Conservation (phyloP, 2,329 filamentous ascomycete genomes). For the Calonectria naviculata region DNA sequence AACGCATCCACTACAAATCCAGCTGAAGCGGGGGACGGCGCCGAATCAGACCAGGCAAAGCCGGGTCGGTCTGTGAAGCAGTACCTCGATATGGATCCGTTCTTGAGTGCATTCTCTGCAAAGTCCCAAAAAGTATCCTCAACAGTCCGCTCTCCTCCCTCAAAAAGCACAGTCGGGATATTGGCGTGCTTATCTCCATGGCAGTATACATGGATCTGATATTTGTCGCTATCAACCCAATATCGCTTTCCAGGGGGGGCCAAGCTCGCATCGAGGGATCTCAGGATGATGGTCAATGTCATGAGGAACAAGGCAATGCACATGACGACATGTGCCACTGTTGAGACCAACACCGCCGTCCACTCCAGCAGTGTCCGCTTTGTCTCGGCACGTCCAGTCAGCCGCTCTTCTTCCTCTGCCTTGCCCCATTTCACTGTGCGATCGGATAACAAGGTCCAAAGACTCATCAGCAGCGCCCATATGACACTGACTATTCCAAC, state of each 20-base stretch:
- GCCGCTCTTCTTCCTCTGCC: constrained; percentile 87
- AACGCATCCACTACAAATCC: constrained; percentile 92
- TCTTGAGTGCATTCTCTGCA: constrained; percentile 78
- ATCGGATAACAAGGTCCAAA: constrained; percentile 85
- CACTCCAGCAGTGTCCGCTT: constrained; percentile 86
- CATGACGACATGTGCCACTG: constrained; percentile 76
- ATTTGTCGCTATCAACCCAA: constrained; percentile 85
- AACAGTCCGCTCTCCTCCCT: constrained; percentile 83
- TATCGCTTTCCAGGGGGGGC: constrained; percentile 79
- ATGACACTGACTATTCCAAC: constrained; percentile 87
- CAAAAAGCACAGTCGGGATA: constrained; percentile 85
- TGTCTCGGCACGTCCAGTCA: constrained; percentile 90
- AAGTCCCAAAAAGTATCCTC: constrained; percentile 85
- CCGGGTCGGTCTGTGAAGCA: constrained; percentile 97
- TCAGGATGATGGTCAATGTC: constrained; percentile 82
- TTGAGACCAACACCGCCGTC: constrained; percentile 81
- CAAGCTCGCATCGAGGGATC: constrained; percentile 82
- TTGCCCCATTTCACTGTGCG: constrained; percentile 92
- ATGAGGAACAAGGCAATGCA: constrained; percentile 77
- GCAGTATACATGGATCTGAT: constrained; percentile 88
- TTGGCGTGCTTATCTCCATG: constrained; percentile 72
- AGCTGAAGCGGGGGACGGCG: constrained; percentile 91
- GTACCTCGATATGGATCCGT: constrained; percentile 87
- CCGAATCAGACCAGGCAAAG: constrained; percentile 87
- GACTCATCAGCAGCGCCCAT: constrained; percentile 81